phyloP scores from a whole-genome alignment of 345 rosid species.

The Euphorbia pulcherrima region DNA sequence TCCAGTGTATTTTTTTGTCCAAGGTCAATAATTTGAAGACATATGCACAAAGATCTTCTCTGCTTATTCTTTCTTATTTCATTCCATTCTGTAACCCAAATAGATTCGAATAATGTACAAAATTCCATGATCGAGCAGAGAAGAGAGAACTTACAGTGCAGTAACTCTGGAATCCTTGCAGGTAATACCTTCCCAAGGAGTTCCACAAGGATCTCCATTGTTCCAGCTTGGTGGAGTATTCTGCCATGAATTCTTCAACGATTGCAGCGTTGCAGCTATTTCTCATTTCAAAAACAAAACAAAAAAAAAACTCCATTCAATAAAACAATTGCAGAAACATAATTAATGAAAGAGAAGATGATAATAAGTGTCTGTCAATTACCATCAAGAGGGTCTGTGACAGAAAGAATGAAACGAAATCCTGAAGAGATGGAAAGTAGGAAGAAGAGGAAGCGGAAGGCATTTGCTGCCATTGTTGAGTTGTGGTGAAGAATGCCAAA shows the following conservation, averaged over 20 bases:
- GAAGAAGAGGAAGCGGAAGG: conserved; percentile 29
- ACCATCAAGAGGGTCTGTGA: conserved; percentile 68
- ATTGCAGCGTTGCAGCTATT: conserved; percentile 66
- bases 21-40: too few relatives aligned
- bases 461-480: conserved; percentile 9
- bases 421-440: conserved; percentile 27
- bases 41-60: too few relatives aligned
- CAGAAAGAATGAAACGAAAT: conserved; percentile 30
- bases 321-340: too few relatives aligned
- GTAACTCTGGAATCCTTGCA: conserved; percentile 72
- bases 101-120: too few relatives aligned
- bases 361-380: conserved; percentile 1
- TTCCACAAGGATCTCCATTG: conserved; percentile 70
- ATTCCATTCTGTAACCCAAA: too few relatives aligned
- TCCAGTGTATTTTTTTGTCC: too few relatives aligned
- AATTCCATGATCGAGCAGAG: not conserved
- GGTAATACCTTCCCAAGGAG: conserved; percentile 86
- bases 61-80: too few relatives aligned
- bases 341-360: not conserved
- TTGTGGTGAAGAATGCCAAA: not conserved
- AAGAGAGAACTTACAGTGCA: conserved; percentile 53
- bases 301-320: too few relatives aligned
- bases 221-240: conserved; percentile 78
- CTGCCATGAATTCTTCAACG: conserved; percentile 68
- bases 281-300: not conserved